Percentiles rank a stretch among this genome's conserved stretches.
These are phyloP conservation scores for Cryptomeria japonica DNA, from an alignment of 75 land plant species.

Conservation along the genomic window DNA sequence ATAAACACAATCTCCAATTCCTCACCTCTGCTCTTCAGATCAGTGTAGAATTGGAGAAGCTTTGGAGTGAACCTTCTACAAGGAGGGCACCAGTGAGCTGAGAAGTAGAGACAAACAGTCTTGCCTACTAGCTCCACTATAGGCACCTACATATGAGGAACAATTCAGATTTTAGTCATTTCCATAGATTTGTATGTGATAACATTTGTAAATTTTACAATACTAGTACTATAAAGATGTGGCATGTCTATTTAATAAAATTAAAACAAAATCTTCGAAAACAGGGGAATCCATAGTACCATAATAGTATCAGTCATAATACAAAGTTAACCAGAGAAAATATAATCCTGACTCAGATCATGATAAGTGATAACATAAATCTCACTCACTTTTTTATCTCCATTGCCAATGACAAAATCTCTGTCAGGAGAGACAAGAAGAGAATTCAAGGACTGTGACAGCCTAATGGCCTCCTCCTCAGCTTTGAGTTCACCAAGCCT, in stretches of 20 bases:
- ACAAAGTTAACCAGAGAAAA: neutral
- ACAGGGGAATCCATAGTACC: neutral
- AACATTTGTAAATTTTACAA: too few species aligned
- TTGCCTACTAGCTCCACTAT: conserved; percentile 64
- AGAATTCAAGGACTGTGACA: conserved; percentile 44
- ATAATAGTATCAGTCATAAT: neutral
- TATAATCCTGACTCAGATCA: neutral
- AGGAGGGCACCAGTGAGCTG: conserved; percentile 23
- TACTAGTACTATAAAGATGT: too few species aligned
- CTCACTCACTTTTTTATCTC: conserved; percentile 33
- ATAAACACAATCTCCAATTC: conserved; percentile 61
- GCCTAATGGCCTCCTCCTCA: conserved; percentile 33
- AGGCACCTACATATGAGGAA: conserved; percentile 32
- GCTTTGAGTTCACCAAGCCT: conserved; percentile 28
- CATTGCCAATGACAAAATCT: conserved; percentile 39
- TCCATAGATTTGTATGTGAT: neutral
- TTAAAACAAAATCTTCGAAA: conserved; percentile 13
- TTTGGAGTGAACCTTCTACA: conserved; percentile 43
- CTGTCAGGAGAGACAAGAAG: conserved; percentile 41
- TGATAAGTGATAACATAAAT: neutral
- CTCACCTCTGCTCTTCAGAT: conserved; percentile 44
- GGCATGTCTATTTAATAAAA: too few species aligned
- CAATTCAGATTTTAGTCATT: neutral
- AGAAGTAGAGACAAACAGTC: conserved; percentile 55
- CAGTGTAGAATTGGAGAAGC: conserved; percentile 43